Percentiles rank a stretch among this genome's conserved stretches.
phyloP scores from a whole-genome alignment of 1,284 basidiomycete species.

The Ceratobasidium sp. region DNA sequence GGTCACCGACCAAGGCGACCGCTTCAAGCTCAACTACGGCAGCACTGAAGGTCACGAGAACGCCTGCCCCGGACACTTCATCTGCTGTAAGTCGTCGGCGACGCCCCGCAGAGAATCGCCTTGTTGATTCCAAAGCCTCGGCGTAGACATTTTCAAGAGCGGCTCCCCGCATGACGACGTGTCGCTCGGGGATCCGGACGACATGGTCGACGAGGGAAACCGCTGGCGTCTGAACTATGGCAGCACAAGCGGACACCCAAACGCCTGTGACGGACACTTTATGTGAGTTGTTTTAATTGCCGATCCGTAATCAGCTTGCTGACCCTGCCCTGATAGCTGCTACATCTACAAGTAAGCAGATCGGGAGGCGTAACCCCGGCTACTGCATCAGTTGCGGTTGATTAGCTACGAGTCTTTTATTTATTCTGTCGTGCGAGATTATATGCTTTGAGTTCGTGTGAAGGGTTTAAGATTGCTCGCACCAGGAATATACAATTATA shows the following conservation, averaged over 20 bases:
- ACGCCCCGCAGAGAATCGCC: too few species aligned
- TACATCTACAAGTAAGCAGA: conserved; percentile 15
- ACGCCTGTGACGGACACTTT: too few species aligned
- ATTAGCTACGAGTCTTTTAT: too few species aligned
- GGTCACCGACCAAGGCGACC: conserved; percentile 29
- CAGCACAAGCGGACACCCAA: conserved; percentile 4
- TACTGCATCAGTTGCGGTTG: too few species aligned
- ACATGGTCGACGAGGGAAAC: conserved; percentile 37
- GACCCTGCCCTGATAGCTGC: neutral
- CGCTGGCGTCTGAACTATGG: conserved; percentile 32
- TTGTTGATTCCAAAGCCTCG: neutral
- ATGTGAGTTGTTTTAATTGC: too few species aligned
- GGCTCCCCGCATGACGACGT: neutral
- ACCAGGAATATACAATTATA: too few species aligned
- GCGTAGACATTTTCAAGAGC: conserved; percentile 18
- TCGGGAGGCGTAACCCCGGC: too few species aligned
- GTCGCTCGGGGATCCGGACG: neutral
- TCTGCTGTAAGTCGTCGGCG: conserved; percentile 11
- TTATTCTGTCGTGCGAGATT: too few species aligned
- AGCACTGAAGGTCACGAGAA: conserved; percentile 34
- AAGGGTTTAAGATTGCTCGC: too few species aligned
- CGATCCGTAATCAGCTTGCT: too few species aligned
- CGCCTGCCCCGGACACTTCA: neutral
- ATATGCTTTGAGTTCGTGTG: too few species aligned
- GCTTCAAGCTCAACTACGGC: conserved; percentile 34